Base-by-base conservation (phyloP, 495 filamentous ascomycete species). In the Aspergillus diversus region DNA sequence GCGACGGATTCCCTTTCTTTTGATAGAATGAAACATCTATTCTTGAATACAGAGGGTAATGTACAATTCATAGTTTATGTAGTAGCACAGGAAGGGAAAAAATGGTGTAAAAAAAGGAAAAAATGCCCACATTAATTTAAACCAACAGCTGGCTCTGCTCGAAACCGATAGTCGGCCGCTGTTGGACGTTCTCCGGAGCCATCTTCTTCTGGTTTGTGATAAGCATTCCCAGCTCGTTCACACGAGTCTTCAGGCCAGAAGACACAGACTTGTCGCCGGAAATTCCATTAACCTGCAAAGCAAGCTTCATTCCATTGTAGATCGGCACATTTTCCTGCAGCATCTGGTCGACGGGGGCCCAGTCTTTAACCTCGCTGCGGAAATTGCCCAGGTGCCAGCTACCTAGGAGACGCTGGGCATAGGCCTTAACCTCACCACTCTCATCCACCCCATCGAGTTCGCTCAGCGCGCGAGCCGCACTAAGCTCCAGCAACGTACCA, bases 401-500 rank as follows among this genome's bases (percentile, higher is more conserved):
- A 0, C 63, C 71, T 12, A 76, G 55, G 27, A 83, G 66, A 61
- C 76, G 78, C 49, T 66, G 64, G 7, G 68, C 73, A 55, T 83
- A 82, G 51, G 67, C 54, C 27, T 68, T 51, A 33, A 81, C 77
- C n/a, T 75, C 67, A 7, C 71, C 69, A 15, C 55, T 66, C 11
- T 69, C 59, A 61, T 80, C 73, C 15, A 71, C 69, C 31, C 74
- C 71, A 4, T 56, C 71, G 21, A 58, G 49, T 37, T 76, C 62
- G 15, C 70, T 67, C 12, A 76, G 13, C 13, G 79, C 75, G 51
- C 73, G 70, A 33, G 75, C 72, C 27, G 81, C 75, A 58, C 70
- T 73, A 15, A 86, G 69, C 51, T 84, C 75, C 37, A 84, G 64
- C 32, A 83, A 59, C 4, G 77, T 68, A 27, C 74, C 81, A 47